These are phyloP conservation scores for Populus tomentosa DNA, from an alignment of 441 rosid species.

Conservation along the genomic window DNA sequence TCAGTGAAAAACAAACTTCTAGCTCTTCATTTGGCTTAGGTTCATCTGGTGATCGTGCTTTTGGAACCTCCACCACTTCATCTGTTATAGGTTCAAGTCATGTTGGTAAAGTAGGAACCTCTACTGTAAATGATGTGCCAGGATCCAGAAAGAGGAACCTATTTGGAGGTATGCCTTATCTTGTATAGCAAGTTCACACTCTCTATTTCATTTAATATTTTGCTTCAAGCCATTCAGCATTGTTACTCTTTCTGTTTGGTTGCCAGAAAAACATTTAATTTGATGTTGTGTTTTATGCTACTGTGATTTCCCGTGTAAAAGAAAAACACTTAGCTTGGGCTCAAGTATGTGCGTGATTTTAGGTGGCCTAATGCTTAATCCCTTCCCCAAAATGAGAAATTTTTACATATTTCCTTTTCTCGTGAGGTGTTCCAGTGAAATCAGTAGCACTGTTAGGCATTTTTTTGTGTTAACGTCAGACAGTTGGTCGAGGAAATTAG, in stretches of 20 bases:
- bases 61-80: not conserved
- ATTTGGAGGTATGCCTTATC: constrained; percentile 41
- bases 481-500: not conserved
- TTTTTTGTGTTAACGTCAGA: not conserved
- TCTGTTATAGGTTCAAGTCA: constrained; percentile 1
- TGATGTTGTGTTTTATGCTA: not conserved
- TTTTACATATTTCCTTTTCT: not conserved
- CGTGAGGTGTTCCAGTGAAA: not conserved
- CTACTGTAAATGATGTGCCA: not conserved
- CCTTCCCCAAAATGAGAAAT: not conserved
- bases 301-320: not conserved
- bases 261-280: not conserved
- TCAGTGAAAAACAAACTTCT: not conserved
- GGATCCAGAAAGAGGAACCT: constrained; percentile 43
- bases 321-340: not conserved
- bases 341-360: not conserved
- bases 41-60: constrained; percentile 12
- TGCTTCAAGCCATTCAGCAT: not conserved
- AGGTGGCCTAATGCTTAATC: not conserved
- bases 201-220: not conserved
- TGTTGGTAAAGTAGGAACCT: constrained; percentile 2
- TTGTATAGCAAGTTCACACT: not conserved
- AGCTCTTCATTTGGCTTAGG: not conserved
- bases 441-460: not conserved
- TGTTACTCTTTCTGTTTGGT: not conserved